Percentiles rank a stretch among this genome's conserved stretches.
These are phyloP conservation scores for Aquilaria sinensis DNA, from an alignment of 345 rosid genomes.

Conservation along the genomic window DNA sequence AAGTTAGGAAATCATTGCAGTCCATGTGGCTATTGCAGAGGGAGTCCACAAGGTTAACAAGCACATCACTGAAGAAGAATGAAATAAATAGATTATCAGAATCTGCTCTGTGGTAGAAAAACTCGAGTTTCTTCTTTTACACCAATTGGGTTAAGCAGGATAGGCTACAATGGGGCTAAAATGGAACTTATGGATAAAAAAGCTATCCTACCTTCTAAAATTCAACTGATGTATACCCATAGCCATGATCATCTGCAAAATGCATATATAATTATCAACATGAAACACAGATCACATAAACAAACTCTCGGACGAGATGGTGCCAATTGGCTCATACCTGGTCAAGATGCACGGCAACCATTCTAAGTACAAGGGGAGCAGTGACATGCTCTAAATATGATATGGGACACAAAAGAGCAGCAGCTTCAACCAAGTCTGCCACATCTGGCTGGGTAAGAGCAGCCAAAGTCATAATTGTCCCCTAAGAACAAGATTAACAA, in stretches of 20 bases:
- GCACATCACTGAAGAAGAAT: conserved; percentile 41
- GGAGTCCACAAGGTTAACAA: conserved; percentile 65
- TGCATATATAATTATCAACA: conserved; percentile 12
- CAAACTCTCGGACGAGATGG: conserved; percentile 4
- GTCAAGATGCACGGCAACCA: conserved; percentile 87
- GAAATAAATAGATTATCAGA: conserved; percentile 1
- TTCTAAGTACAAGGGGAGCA: conserved; percentile 78
- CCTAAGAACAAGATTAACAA: conserved; percentile 32
- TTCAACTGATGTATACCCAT: conserved; percentile 84
- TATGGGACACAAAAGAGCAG: conserved; percentile 86
- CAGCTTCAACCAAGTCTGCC: conserved; percentile 83
- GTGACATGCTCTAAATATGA: conserved; percentile 76
- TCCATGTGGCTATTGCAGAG: conserved; percentile 59
- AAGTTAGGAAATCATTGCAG: conserved; percentile 65
- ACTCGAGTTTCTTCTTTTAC: too few species aligned
- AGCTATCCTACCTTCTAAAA: conserved; percentile 61
- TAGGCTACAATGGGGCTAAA: too few species aligned
- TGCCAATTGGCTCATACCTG: conserved; percentile 39
- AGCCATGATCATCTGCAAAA: conserved; percentile 58
- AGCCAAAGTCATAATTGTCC: conserved; percentile 86
- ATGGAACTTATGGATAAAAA: not conserved
- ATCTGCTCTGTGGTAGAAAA: too few species aligned
- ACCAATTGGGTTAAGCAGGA: too few species aligned
- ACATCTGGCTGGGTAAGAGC: conserved; percentile 75
- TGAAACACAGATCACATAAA: conserved; percentile 15